Evolutionary conservation across 345 rosid genomes (phyloP).

Genomic region (Heritiera littoralis): DNA sequence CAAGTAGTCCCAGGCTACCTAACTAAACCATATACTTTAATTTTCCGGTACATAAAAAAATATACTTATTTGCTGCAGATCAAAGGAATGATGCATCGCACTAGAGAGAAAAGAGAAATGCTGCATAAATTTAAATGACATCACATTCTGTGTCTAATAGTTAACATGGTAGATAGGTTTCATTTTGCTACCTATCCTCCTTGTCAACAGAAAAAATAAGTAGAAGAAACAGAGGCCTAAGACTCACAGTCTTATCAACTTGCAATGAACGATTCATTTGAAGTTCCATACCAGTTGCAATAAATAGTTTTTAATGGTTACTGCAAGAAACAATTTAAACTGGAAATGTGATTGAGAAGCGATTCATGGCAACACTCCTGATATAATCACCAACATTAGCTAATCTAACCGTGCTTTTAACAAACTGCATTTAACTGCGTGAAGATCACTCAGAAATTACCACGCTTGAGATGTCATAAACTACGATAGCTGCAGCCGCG

Average conservation of each 20-base stretch:
- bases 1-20: neutral
- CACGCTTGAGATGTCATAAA: slow-evolving; percentile 67
- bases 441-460: slow-evolving; percentile 22
- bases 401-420: neutral
- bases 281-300: neutral
- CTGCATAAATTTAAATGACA: neutral
- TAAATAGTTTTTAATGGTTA: neutral
- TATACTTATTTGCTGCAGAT: neutral
- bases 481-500: slow-evolving; percentile 66
- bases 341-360: neutral
- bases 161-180: neutral
- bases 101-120: neutral
- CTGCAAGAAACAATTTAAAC: neutral
- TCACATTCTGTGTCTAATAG: neutral
- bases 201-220: too few species aligned
- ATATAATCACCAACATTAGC: neutral
- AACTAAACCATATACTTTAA: neutral
- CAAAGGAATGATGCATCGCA: neutral
- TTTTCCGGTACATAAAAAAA: neutral
- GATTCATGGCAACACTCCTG: neutral
- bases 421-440: neutral
- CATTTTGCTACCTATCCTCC: neutral
- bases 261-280: neutral
- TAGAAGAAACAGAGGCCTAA: too few species aligned
- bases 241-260: too few species aligned